Conservation (phyloP, 805 yeast genomes). For the Metschnikowia continentalis region DNA sequence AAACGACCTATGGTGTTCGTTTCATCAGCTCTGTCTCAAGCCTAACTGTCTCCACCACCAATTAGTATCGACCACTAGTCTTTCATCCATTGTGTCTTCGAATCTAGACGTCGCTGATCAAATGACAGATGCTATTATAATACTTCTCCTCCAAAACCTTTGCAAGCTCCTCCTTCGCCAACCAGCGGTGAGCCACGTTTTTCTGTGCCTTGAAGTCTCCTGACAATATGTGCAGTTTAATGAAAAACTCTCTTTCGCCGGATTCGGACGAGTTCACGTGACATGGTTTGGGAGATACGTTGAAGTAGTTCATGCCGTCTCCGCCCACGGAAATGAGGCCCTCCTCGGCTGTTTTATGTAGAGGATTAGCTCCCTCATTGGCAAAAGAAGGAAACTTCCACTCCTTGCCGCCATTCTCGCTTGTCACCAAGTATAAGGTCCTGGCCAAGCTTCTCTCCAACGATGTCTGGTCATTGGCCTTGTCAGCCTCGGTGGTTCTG, state of each 20-base stretch:
- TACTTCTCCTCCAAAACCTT: slow-evolving; percentile 51
- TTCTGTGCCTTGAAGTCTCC: slow-evolving; percentile 59
- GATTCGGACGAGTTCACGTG: slow-evolving; percentile 36
- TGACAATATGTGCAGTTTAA: slow-evolving; percentile 84
- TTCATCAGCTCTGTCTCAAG: neutral
- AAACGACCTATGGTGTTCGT: too few relatives aligned
- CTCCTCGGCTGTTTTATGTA: slow-evolving; percentile 70
- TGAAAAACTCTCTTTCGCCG: slow-evolving; percentile 54
- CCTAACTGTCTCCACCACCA: neutral
- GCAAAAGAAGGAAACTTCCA: slow-evolving; percentile 84
- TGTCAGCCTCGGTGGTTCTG: slow-evolving; percentile 76
- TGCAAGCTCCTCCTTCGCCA: slow-evolving; percentile 72
- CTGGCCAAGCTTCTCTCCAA: slow-evolving; percentile 77
- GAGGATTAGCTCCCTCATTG: slow-evolving; percentile 38
- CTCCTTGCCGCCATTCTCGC: slow-evolving; percentile 28
- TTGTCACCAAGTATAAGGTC: slow-evolving; percentile 72
- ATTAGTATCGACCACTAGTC: neutral
- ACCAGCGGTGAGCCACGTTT: slow-evolving; percentile 66
- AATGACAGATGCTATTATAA: slow-evolving; percentile 50
- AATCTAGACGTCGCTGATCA: slow-evolving; percentile 38
- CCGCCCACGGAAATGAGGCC: slow-evolving; percentile 76
- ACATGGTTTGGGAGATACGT: slow-evolving; percentile 87
- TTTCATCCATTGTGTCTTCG: neutral
- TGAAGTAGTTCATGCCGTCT: slow-evolving; percentile 73
- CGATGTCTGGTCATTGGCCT: slow-evolving; percentile 53